These are phyloP conservation scores for Fraxinus sp. DNA, from an alignment of 305 asterid species.

Conservation along the genomic window DNA sequence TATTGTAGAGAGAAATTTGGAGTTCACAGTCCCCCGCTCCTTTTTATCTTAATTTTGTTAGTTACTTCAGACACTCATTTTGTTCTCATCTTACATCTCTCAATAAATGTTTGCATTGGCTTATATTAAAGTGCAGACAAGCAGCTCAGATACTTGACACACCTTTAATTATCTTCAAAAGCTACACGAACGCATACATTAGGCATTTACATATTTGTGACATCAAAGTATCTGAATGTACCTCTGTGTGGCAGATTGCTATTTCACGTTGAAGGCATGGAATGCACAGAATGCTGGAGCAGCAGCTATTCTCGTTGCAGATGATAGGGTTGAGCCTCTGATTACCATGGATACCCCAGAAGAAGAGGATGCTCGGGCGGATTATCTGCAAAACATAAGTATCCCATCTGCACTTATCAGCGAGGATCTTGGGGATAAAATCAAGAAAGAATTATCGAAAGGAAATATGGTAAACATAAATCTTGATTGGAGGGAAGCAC, in stretches of 20 bases:
- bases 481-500: conserved; percentile 97
- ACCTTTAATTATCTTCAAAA: not conserved
- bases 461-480: conserved; percentile 75
- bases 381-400: conserved; percentile 73
- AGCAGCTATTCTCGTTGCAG: conserved; percentile 91
- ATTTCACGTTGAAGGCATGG: conserved; percentile 92
- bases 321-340: conserved; percentile 73
- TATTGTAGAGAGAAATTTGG: not conserved
- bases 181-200: not conserved
- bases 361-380: conserved; percentile 60
- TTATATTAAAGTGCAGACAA: not conserved
- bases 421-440: conserved; percentile 82
- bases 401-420: conserved; percentile 88
- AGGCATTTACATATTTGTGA: not conserved
- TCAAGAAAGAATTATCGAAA: conserved; percentile 57
- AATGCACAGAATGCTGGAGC: conserved; percentile 95
- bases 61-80: not conserved
- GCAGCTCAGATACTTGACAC: not conserved
- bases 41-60: not conserved
- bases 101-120: not conserved
- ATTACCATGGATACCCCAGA: conserved; percentile 97
- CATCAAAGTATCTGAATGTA: not conserved
- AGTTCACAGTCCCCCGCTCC: not conserved
- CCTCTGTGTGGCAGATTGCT: conserved; percentile 57
- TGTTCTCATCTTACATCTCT: not conserved